Percentiles rank a stretch among this genome's conserved stretches.
Evolutionary conservation across 139 green algal species (phyloP).

Genomic region (Eudorina sp.): DNA sequence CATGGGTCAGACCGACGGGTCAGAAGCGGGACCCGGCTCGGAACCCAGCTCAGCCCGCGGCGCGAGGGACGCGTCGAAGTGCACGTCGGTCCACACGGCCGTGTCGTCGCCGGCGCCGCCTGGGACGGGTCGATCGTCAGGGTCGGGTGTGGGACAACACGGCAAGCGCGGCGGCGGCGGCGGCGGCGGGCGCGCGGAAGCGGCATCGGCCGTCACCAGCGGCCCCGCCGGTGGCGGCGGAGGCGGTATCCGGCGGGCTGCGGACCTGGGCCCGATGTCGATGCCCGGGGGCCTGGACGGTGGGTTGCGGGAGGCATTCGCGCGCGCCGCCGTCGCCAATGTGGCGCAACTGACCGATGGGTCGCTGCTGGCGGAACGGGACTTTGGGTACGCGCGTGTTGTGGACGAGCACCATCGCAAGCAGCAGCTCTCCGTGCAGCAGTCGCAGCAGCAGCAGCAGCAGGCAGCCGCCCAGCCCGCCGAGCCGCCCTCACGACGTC

Average conservation of each 20-base stretch:
- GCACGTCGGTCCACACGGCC: no score
- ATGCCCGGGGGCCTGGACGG: not conserved
- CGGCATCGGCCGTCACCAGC: not conserved
- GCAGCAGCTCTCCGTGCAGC: not conserved
- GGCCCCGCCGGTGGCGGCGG: not conserved
- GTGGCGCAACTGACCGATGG: not conserved
- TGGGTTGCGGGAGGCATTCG: not conserved
- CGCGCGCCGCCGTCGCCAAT: not conserved
- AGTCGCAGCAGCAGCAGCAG: conserved; percentile 9
- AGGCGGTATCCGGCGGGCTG: not conserved
- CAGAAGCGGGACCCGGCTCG: no score
- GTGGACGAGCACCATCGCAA: conserved; percentile 16
- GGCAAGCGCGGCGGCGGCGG: no score
- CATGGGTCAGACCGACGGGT: no score
- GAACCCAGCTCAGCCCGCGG: no score
- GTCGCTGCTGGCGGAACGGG: not conserved
- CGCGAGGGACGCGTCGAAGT: no score
- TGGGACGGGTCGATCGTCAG: no score
- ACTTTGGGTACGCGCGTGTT: conserved; percentile 33
- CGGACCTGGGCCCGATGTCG: not conserved
- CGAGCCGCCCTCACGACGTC: not conserved
- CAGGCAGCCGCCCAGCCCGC: not conserved
- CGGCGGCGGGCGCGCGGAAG: not conserved
- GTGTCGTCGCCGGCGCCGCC: no score
- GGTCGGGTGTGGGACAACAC: no score